phyloP scores from a whole-genome alignment of 2,329 filamentous ascomycete species.

The Alternaria consortialis region DNA sequence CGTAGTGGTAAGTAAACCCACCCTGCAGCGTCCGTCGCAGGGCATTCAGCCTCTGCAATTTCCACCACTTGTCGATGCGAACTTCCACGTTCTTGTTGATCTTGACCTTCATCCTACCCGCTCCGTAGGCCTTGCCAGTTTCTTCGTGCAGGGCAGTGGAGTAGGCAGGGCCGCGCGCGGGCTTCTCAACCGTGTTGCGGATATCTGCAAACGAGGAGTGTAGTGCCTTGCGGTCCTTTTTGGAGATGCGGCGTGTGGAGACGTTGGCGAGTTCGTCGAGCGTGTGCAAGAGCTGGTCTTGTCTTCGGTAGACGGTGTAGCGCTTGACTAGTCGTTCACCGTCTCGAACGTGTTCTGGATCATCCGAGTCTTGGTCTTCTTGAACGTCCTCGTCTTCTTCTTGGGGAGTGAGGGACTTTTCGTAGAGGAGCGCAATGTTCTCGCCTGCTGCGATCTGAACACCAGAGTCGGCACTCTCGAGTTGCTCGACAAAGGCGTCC shows the following conservation, averaged over 20 bases:
- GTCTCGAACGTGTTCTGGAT: conserved; percentile 43
- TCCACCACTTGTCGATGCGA: conserved; percentile 78
- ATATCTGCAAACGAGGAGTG: conserved; percentile 73
- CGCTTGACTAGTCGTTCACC: conserved; percentile 63
- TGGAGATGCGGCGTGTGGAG: conserved; percentile 69
- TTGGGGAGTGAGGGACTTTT: conserved; percentile 70
- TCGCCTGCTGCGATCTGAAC: conserved; percentile 82
- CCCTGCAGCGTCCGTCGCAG: conserved; percentile 67
- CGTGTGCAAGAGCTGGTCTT: conserved; percentile 66
- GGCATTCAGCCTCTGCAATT: conserved; percentile 69
- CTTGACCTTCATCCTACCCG: conserved; percentile 66
- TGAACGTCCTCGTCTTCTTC: conserved; percentile 65
- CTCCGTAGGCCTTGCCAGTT: conserved; percentile 66
- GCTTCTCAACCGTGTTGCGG: conserved; percentile 71
- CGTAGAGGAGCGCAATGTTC: conserved; percentile 84
- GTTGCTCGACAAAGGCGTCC: conserved; percentile 84
- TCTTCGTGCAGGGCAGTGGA: conserved; percentile 70
- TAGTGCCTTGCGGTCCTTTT: conserved; percentile 72
- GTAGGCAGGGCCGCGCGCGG: conserved; percentile 71
- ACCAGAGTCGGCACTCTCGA: conserved; percentile 74
- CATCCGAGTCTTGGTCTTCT: conserved; percentile 60
- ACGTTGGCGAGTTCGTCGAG: conserved; percentile 68
- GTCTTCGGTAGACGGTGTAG: conserved; percentile 73
- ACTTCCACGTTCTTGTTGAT: conserved; percentile 68
- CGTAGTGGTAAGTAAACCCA: conserved; percentile 49